These are phyloP conservation scores for Rubia tinctorum DNA, from an alignment of 305 asterid species.

Conservation along the genomic window DNA sequence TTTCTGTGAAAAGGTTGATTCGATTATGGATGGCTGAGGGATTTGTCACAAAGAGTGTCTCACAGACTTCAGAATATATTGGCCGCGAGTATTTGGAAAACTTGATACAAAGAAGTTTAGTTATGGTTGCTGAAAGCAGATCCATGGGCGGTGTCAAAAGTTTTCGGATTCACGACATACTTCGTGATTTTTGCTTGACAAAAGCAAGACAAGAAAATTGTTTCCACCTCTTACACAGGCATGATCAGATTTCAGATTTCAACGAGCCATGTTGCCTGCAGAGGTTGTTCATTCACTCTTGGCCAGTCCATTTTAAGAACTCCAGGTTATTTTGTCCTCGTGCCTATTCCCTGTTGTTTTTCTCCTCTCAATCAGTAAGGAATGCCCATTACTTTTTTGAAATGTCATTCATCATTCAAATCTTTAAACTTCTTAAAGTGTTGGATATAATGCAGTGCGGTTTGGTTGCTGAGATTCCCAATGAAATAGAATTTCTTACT, in stretches of 20 bases:
- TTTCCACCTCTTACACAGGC: neutral
- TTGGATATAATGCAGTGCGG: neutral
- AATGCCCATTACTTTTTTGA: neutral
- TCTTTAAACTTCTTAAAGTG: constrained; percentile 2
- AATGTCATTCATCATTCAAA: neutral
- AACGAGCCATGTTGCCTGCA: neutral
- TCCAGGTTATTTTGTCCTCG: neutral
- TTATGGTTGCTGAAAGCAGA: neutral
- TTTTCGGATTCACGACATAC: neutral
- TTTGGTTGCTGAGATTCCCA: neutral
- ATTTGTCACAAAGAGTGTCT: neutral
- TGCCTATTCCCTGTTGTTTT: neutral
- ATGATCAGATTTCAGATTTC: neutral
- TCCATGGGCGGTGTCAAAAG: neutral
- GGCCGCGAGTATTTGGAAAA: neutral
- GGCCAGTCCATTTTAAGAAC: neutral
- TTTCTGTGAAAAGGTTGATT: neutral
- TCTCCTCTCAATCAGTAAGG: neutral
- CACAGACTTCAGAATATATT: neutral
- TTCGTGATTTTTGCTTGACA: neutral
- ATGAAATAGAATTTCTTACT: neutral
- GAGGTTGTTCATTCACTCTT: neutral
- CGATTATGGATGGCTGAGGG: neutral
- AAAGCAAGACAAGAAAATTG: neutral
- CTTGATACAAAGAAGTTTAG: neutral